Conservation (phyloP, 495 filamentous ascomycete genomes). For the Penicillium arizonense region DNA sequence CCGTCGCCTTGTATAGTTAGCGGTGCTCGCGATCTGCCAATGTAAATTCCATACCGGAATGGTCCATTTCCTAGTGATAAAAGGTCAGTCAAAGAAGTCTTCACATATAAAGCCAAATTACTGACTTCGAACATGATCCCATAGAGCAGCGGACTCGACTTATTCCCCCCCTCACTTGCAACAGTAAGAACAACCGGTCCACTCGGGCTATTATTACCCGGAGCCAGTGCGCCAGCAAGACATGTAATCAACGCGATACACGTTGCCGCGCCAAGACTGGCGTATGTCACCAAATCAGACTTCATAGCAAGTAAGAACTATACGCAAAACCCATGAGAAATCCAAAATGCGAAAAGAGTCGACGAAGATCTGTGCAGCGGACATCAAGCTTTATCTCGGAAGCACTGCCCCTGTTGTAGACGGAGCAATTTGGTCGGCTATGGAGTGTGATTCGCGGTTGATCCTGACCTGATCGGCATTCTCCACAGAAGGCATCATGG, state of each 20-base stretch:
- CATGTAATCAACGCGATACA: conserved; percentile 3
- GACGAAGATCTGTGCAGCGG: background rate
- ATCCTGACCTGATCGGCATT: background rate
- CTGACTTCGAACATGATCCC: conserved; percentile 60
- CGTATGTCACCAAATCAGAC: background rate
- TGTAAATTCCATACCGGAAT: conserved; percentile 49
- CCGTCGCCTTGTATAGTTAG: conserved; percentile 48
- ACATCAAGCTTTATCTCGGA: background rate
- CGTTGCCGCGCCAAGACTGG: conserved; percentile 21
- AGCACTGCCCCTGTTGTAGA: background rate
- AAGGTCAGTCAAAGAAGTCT: background rate
- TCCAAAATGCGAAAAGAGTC: background rate
- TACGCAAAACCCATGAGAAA: background rate
- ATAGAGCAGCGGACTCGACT: conserved; percentile 53
- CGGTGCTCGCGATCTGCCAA: background rate
- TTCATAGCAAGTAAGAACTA: conserved; percentile 2
- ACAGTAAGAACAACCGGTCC: conserved; percentile 26
- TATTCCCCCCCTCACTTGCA: conserved; percentile 47
- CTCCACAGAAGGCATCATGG: conserved; percentile 1
- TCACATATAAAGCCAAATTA: background rate
- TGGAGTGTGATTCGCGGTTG: background rate
- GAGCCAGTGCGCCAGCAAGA: background rate
- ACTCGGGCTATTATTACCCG: background rate
- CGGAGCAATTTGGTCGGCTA: background rate
- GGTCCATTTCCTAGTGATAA: conserved; percentile 61